phyloP scores from a whole-genome alignment of 2,329 filamentous ascomycete species.

The Trichoderma hamatum region DNA sequence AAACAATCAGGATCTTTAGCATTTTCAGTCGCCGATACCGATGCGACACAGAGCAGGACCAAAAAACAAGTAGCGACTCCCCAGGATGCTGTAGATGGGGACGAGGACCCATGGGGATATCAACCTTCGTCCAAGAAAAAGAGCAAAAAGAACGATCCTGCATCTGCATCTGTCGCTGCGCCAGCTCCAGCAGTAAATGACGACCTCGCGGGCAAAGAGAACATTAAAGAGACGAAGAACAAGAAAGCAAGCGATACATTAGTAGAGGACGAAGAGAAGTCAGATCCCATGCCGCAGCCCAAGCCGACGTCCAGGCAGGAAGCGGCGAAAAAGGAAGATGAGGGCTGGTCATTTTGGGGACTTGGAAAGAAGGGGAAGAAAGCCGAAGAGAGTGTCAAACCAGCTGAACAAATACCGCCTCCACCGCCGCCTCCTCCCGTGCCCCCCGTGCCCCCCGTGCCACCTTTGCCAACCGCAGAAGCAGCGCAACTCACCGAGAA shows the following conservation, averaged over 20 bases:
- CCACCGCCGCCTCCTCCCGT: slow-evolving; percentile 17
- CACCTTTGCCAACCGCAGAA: slow-evolving; percentile 9
- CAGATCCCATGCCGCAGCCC: slow-evolving; percentile 33
- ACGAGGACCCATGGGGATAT: slow-evolving; percentile 42
- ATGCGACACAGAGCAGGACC: slow-evolving; percentile 45
- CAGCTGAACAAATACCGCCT: background rate
- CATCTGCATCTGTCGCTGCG: slow-evolving; percentile 34
- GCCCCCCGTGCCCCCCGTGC: slow-evolving; percentile 1
- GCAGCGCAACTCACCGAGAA: slow-evolving; percentile 18
- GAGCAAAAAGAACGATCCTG: slow-evolving; percentile 40
- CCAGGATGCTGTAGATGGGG: slow-evolving; percentile 34
- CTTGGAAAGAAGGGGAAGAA: slow-evolving; percentile 38
- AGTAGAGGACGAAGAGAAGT: slow-evolving; percentile 27
- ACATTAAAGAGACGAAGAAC: slow-evolving; percentile 47
- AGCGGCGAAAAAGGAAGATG: slow-evolving; percentile 36
- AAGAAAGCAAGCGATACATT: slow-evolving; percentile 39
- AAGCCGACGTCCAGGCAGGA: slow-evolving; percentile 31
- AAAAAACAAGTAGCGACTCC: slow-evolving; percentile 39
- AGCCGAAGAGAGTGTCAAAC: slow-evolving; percentile 11
- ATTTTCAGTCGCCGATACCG: slow-evolving; percentile 54
- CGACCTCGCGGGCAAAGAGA: slow-evolving; percentile 29
- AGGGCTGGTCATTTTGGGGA: slow-evolving; percentile 38
- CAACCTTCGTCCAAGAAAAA: slow-evolving; percentile 45
- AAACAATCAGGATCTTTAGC: slow-evolving; percentile 54
- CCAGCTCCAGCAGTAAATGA: slow-evolving; percentile 30